Percentiles rank a stretch among this genome's conserved stretches.
Conservation (phyloP, 2,329 filamentous ascomycete species). For the Fusarium chuoi region DNA sequence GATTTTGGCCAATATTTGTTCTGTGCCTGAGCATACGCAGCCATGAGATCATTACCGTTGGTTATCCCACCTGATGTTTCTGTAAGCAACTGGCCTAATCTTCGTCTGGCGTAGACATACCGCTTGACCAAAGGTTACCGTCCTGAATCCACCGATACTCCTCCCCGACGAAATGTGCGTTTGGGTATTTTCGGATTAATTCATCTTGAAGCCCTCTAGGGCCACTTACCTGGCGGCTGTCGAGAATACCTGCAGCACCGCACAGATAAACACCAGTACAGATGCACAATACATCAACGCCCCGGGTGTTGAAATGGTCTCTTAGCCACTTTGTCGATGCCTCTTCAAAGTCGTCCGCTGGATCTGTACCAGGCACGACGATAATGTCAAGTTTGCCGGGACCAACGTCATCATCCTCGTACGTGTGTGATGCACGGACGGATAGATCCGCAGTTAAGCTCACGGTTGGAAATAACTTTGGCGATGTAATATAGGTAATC, state of each 20-base stretch:
- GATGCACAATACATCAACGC: slow-evolving; percentile 61
- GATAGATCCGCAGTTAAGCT: slow-evolving; percentile 53
- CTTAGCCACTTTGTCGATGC: slow-evolving; percentile 56
- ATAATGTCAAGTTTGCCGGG: slow-evolving; percentile 63
- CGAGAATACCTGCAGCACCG: slow-evolving; percentile 59
- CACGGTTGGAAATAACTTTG: slow-evolving; percentile 50
- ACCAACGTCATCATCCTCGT: slow-evolving; percentile 57
- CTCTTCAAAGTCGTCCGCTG: slow-evolving; percentile 45
- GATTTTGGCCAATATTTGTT: slow-evolving; percentile 55
- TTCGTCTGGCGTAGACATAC: slow-evolving; percentile 47
- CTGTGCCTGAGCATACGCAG: slow-evolving; percentile 59
- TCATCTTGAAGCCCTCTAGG: slow-evolving; percentile 56
- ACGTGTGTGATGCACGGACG: slow-evolving; percentile 56
- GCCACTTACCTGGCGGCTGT: slow-evolving; percentile 58
- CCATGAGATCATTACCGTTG: slow-evolving; percentile 66
- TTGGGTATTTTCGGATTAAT: slow-evolving; percentile 52
- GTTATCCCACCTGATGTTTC: slow-evolving; percentile 59
- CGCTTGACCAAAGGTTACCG: slow-evolving; percentile 65
- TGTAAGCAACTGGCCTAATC: neutral
- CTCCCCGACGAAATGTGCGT: slow-evolving; percentile 56
- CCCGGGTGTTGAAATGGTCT: slow-evolving; percentile 50
- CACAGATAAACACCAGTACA: slow-evolving; percentile 63
- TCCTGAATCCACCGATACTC: slow-evolving; percentile 62
- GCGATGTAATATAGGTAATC: slow-evolving; percentile 59
- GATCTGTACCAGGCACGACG: slow-evolving; percentile 62